Evolutionary conservation across 148 eudicot species (phyloP).

Genomic region (Euryodendron excelsum): DNA sequence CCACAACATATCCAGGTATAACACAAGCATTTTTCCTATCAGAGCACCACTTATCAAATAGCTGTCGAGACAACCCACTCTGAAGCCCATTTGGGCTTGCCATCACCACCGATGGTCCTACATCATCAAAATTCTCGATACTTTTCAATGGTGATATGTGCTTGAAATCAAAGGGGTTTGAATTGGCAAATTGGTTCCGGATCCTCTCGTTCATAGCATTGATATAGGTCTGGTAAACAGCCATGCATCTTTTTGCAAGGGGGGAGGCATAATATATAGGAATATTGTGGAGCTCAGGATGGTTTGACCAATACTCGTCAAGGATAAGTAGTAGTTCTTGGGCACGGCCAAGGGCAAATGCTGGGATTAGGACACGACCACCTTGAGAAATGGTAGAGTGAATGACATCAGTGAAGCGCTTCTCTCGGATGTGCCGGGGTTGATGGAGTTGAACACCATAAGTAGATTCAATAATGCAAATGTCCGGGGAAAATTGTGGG

Average conservation of each 20-base stretch:
- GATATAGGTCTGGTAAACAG: slow-evolving; percentile 93
- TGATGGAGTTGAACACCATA: slow-evolving; percentile 93
- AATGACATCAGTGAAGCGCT: slow-evolving; percentile 87
- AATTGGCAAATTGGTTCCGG: slow-evolving; percentile 75
- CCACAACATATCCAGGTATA: slow-evolving; percentile 90
- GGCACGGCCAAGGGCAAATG: slow-evolving; percentile 97
- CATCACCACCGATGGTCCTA: slow-evolving; percentile 93
- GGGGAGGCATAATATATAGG: slow-evolving; percentile 97
- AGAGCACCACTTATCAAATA: slow-evolving; percentile 88
- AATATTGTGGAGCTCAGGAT: slow-evolving; percentile 80
- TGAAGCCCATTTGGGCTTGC: slow-evolving; percentile 90
- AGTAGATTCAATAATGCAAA: slow-evolving; percentile 92
- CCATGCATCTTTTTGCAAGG: slow-evolving; percentile 89
- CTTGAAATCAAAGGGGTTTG: slow-evolving; percentile 90
- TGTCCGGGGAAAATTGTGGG: slow-evolving; percentile 86
- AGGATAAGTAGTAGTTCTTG: slow-evolving; percentile 87
- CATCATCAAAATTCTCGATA: slow-evolving; percentile 73
- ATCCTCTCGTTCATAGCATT: slow-evolving; percentile 93
- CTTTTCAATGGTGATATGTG: slow-evolving; percentile 77
- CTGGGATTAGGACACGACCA: slow-evolving; percentile 93
- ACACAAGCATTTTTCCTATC: slow-evolving; percentile 90
- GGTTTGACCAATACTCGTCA: slow-evolving; percentile 96
- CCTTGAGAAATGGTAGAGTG: slow-evolving; percentile 81
- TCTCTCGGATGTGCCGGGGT: slow-evolving; percentile 76
- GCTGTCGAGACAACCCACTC: slow-evolving; percentile 89